These are phyloP conservation scores for Isoetes taiwanensis DNA, from an alignment of 75 land plant genomes.

Conservation along the genomic window DNA sequence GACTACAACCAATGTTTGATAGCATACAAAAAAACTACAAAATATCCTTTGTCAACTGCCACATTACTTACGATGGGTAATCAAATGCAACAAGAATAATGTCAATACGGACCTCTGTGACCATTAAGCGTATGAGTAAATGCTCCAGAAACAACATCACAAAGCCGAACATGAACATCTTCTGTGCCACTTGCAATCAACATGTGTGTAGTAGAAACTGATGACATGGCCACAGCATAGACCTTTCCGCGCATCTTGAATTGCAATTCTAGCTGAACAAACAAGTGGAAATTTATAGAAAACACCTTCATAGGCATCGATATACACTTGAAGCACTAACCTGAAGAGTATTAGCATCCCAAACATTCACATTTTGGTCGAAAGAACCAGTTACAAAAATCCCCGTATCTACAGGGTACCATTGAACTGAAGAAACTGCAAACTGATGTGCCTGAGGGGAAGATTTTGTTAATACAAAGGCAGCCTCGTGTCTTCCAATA, in stretches of 20 bases:
- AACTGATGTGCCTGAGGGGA: slow-evolving; percentile 51
- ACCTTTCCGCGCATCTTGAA: slow-evolving; percentile 91
- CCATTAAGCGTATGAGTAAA: slow-evolving; percentile 88
- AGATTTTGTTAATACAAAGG: slow-evolving; percentile 64
- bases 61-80: too few relatives aligned
- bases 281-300: too few relatives aligned
- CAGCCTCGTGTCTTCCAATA: slow-evolving; percentile 44
- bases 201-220: slow-evolving; percentile 76
- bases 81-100: too few relatives aligned
- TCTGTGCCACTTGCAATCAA: slow-evolving; percentile 88
- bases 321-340: slow-evolving; percentile 14
- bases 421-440: slow-evolving; percentile 66
- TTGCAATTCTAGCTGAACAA: slow-evolving; percentile 54
- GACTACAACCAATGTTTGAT: too few relatives aligned
- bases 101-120: slow-evolving; percentile 54
- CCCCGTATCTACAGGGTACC: slow-evolving; percentile 96
- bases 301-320: neutral
- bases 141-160: slow-evolving; percentile 92
- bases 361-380: slow-evolving; percentile 79
- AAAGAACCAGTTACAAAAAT: slow-evolving; percentile 75
- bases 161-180: slow-evolving; percentile 79
- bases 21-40: too few relatives aligned
- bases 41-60: too few relatives aligned
- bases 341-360: slow-evolving; percentile 83
- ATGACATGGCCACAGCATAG: slow-evolving; percentile 68